These are phyloP conservation scores for Eustoma russellianum DNA, from an alignment of 257 asterid genomes.

Conservation along the genomic window DNA sequence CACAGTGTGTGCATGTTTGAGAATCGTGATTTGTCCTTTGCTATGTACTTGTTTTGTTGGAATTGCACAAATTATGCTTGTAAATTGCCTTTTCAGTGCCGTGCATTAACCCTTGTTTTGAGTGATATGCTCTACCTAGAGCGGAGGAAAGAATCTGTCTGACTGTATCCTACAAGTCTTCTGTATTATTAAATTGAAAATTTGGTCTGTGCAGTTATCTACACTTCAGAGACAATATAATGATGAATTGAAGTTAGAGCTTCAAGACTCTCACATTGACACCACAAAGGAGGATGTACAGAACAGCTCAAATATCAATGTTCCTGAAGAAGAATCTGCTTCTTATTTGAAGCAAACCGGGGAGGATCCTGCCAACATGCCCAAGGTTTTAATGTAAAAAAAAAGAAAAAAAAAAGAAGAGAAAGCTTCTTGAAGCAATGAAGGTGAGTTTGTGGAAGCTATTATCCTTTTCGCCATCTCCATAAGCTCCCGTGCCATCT, in stretches of 20 bases:
- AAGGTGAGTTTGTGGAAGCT: constrained; percentile 30
- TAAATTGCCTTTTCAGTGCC: no score
- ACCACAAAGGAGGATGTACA: constrained; percentile 11
- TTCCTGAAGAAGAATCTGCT: constrained; percentile 27
- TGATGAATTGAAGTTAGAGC: constrained; percentile 55
- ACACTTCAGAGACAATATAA: constrained; percentile 47
- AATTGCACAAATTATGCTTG: no score
- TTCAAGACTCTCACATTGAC: constrained; percentile 34
- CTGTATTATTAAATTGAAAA: no score
- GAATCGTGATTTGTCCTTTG: no score
- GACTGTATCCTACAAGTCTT: no score
- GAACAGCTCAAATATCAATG: constrained; percentile 19
- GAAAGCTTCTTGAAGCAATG: constrained; percentile 53
- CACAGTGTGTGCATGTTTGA: no score
- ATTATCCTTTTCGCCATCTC: not conserved
- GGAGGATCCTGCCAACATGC: constrained; percentile 39
- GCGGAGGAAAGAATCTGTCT: no score
- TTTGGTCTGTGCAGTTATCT: constrained; percentile 42
- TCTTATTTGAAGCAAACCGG: constrained; percentile 42
- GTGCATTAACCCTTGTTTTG: no score
- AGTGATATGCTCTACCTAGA: no score
- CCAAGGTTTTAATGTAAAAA: constrained; percentile 47
- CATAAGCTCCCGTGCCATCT: not conserved
- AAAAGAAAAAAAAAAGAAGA: constrained; percentile 50
- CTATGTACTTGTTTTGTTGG: no score